A percentile compares a stretch with the other conserved stretches of the same genome.
Evolutionary conservation across 164 flowering plant genomes (phyloP).

Genomic region (Protea cynaroides): DNA sequence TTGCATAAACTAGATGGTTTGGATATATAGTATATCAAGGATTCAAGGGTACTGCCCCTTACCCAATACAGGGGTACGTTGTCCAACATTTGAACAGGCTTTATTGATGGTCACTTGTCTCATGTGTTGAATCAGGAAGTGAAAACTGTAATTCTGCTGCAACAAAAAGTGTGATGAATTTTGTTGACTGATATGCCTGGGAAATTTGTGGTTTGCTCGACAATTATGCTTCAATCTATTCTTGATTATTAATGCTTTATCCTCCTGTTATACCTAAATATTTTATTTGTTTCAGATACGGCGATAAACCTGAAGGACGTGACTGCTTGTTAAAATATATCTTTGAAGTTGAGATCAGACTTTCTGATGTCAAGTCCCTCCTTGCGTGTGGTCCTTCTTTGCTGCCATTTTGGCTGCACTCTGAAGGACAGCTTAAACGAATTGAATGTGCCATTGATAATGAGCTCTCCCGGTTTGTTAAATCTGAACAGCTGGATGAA

Average conservation of each 20-base stretch:
- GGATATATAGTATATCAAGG: no score
- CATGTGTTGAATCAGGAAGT: no score
- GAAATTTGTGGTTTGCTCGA: background rate
- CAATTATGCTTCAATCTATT: background rate
- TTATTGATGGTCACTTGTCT: no score
- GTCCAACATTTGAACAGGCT: no score
- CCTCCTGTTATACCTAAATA: slow-evolving; percentile 1
- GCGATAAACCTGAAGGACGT: slow-evolving; percentile 20
- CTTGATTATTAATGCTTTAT: background rate
- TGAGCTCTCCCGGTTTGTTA: slow-evolving; percentile 26
- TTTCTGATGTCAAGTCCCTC: slow-evolving; percentile 71
- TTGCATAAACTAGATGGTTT: no score
- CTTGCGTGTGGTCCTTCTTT: slow-evolving; percentile 52
- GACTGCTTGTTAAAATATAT: slow-evolving; percentile 38
- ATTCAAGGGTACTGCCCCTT: no score
- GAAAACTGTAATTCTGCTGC: no score
- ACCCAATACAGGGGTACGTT: no score
- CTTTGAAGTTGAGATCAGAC: slow-evolving; percentile 68
- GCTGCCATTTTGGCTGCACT: slow-evolving; percentile 78
- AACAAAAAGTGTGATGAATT: no score
- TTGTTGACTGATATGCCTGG: no score
- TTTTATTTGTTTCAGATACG: slow-evolving; percentile 32
- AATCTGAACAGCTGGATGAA: slow-evolving; percentile 22
- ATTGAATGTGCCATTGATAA: slow-evolving; percentile 40
- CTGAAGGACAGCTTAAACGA: slow-evolving; percentile 54